Conservation (phyloP, 305 asterid species). For the Andrographis paniculata region DNA sequence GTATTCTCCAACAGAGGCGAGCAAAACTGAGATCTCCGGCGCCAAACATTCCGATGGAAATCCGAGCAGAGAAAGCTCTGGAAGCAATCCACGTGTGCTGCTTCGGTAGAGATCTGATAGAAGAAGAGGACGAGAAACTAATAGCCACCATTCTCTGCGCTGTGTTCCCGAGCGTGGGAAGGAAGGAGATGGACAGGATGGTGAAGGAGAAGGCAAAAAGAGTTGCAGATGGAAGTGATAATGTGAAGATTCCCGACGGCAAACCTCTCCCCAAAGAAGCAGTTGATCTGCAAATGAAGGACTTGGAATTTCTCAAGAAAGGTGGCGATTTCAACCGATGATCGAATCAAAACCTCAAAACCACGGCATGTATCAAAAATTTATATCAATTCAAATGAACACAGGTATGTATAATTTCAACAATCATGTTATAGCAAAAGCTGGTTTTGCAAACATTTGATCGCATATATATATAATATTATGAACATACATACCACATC, state of each 20-base stretch:
- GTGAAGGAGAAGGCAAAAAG: conserved; percentile 59
- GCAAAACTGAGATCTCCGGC: conserved; percentile 35
- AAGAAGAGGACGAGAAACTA: conserved; percentile 63
- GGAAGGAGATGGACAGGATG: conserved; percentile 36
- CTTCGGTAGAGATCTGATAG: conserved; percentile 59
- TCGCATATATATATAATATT: too few species aligned
- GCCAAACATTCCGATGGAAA: conserved; percentile 62
- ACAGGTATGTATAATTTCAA: too few species aligned
- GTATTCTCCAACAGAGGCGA: conserved; percentile 42
- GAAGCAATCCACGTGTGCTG: conserved; percentile 76
- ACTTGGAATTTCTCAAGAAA: conserved; percentile 66
- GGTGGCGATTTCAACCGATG: conserved; percentile 15
- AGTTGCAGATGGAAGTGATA: conserved; percentile 68
- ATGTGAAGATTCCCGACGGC: conserved; percentile 42
- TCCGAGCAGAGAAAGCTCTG: conserved; percentile 84
- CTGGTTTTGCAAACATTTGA: too few species aligned
- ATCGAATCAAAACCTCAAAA: too few species aligned
- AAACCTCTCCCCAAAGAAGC: conserved; percentile 83
- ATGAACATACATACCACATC: too few species aligned
- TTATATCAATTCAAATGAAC: too few species aligned
- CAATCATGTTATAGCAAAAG: too few species aligned
- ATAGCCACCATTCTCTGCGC: conserved; percentile 49
- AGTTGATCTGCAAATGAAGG: conserved; percentile 80
- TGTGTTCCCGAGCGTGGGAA: conserved; percentile 64
- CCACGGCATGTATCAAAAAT: too few species aligned